A percentile compares a stretch with the other conserved stretches of the same genome.
Evolutionary conservation across 257 asterid species (phyloP).

Genomic region (Leonotis leonurus): DNA sequence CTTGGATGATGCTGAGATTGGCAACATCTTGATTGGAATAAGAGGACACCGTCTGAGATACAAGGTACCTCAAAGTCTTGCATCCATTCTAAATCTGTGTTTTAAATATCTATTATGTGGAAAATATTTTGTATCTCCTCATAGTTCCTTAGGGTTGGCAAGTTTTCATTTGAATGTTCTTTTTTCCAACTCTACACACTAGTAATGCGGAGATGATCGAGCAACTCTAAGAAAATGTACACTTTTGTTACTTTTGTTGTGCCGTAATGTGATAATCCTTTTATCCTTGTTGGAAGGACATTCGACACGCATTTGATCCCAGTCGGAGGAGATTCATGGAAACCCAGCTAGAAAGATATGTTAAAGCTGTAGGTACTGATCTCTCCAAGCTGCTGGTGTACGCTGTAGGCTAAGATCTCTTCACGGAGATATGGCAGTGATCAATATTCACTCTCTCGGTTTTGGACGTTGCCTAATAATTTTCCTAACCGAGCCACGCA

Average conservation of each 20-base stretch:
- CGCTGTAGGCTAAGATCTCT: slow-evolving; percentile 41
- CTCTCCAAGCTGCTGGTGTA: slow-evolving; percentile 76
- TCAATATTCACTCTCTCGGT: slow-evolving; percentile 4
- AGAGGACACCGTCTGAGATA: slow-evolving; percentile 51
- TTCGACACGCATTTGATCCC: slow-evolving; percentile 56
- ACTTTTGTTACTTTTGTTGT: neutral
- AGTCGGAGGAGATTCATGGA: slow-evolving; percentile 45
- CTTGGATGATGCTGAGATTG: slow-evolving; percentile 42
- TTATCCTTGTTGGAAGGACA: slow-evolving; percentile 50
- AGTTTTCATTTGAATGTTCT: neutral
- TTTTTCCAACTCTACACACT: neutral
- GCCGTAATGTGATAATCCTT: slow-evolving; percentile 5
- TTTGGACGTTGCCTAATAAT: neutral
- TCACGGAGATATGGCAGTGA: neutral
- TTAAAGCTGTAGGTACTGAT: slow-evolving; percentile 62
- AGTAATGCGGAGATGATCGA: neutral
- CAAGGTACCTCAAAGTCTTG: slow-evolving; percentile 38
- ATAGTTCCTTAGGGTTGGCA: neutral
- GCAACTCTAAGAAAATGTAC: neutral
- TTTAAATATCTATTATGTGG: neutral
- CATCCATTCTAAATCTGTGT: neutral
- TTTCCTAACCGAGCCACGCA: neutral
- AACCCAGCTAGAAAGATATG: slow-evolving; percentile 49
- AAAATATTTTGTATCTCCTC: neutral
- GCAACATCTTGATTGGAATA: slow-evolving; percentile 56